Evolutionary conservation across 345 rosid genomes (phyloP), one percentile per base, ranked within the genome.

Genomic region (Salix brachista): DNA sequence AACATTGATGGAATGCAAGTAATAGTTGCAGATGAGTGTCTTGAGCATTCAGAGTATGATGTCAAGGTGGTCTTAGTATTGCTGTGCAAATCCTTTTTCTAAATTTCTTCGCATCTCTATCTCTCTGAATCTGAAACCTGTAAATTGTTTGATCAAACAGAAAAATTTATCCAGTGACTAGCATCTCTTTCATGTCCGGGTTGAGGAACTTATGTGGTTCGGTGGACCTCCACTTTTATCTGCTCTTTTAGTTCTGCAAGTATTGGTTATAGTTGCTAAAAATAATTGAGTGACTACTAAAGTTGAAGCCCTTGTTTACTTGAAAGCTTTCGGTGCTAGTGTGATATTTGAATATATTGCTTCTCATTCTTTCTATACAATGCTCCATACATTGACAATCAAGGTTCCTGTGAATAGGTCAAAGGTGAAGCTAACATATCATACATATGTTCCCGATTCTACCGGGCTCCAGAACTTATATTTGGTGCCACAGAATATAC

Each of bases 401-500:
- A 32, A 30, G 39, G 21, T 68, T 46, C 46, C 64, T 77, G 41
- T 80, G 23, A n/a, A 64, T 25, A 82, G 84, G 69, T 82, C 70
- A 82, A 70, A 46, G 84, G 84, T 71, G 84, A 82, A 71, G 81
- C 79, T 26, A 82, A 78, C 72, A 74, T 82, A 78, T 70, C 79
- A 70, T 82, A 82, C 70, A 82, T 82, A 17, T 82, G 84, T 66
- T 82, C 84, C 36, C 79, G 84, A 13, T 82, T 82, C 73, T 82
- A 82, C 56, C 81, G 81, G 25, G 84, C 84, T 82, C 84, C 84
- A 12, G 84, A 82, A 46, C 84, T 82, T 30, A 82, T 82, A 77
- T 82, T 82, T 54, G 84, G 84, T 19, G 84, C 84, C 44, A 78
- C 81, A 0, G 84, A 82, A 17, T 82, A 82, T 23, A 78, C 84